Base-by-base conservation (phyloP, 2,329 filamentous ascomycete genomes). In the Trichothecium roseum region DNA sequence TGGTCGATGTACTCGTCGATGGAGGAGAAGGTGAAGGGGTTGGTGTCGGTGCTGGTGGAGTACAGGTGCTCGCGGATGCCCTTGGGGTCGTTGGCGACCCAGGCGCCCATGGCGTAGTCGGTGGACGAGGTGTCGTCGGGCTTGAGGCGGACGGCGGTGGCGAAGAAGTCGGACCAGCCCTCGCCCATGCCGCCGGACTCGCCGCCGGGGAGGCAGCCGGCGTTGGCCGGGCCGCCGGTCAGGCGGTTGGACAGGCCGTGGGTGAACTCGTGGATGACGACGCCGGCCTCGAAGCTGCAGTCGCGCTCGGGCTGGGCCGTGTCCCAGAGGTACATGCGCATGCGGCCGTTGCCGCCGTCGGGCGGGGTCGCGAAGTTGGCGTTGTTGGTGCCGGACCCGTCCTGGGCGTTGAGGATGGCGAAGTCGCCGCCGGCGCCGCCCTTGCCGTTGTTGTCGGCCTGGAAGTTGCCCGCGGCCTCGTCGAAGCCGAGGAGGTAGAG, bases 91-190 rank as follows among this genome's bases (percentile, higher is more conserved):
- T 63, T 62, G 40, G 50, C 51, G 3, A 71, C 56, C 68, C 69
- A 75, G 18, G 58, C 59, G 7, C 66, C 71, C 50, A 74, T 60
- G 8, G 60, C 40, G 45, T 69, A 72, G 50, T 69, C 52, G 2
- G 50, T 66, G 4, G 38, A 41, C 30, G 67, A 56, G 5, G 61
- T 71, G 47, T 72, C 66, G 12, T 40, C 41, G 3, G 57, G 32
- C 53, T 67, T 66, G 38, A 70, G 46, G 34, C 63, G 60, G 40
- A 72, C 57, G 4, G 69, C 65, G 0, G 63, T 65, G 5, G 69
- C 69, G 52, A 66, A 96, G 68, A 96, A 98, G 42, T 75, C 71
- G 37, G 63, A 56, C 72, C 72, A 75, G 27, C 71, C 71, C 38
- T 75, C 72, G 24, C 69, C 70, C 71, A 75, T 72, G 28, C 72